These are phyloP conservation scores for Ochromonadaceae sp. DNA, from an alignment of 352 stramenopile genomes.

Conservation along the genomic window DNA sequence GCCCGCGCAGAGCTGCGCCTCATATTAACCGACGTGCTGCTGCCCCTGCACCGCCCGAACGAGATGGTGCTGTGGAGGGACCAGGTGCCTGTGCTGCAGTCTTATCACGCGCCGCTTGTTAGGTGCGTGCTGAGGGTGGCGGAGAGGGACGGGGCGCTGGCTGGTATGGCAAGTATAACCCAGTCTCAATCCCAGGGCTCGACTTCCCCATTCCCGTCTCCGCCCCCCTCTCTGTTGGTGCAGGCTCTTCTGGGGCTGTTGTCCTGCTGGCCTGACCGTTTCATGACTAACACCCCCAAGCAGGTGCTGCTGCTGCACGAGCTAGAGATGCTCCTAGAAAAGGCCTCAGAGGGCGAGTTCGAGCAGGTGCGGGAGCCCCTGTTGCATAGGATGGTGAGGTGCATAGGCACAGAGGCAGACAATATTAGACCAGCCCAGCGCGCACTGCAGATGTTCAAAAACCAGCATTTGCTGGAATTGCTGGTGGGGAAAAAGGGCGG, in stretches of 20 bases:
- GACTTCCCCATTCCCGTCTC: not conserved
- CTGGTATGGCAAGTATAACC: no score
- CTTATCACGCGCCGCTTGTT: slow-evolving; percentile 18
- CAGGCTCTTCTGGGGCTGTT: slow-evolving; percentile 13
- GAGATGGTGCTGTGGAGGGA: slow-evolving; percentile 23
- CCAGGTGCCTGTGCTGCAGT: slow-evolving; percentile 20
- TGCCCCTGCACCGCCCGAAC: slow-evolving; percentile 19
- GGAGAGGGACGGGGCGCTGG: not conserved
- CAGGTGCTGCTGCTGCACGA: slow-evolving; percentile 33
- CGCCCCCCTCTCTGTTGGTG: not conserved
- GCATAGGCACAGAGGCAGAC: slow-evolving; percentile 5
- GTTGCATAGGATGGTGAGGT: not conserved
- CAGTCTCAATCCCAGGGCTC: not conserved
- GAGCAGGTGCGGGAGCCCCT: not conserved
- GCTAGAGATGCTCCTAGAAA: slow-evolving; percentile 24
- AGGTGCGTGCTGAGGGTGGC: slow-evolving; percentile 1
- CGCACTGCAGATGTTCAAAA: slow-evolving; percentile 12
- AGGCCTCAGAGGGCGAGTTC: slow-evolving; percentile 5
- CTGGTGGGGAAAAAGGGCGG: no score
- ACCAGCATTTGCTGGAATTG: not conserved
- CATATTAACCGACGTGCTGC: not conserved
- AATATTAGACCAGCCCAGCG: slow-evolving; percentile 12
- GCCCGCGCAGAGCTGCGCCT: no score
- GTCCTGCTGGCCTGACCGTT: slow-evolving; percentile 23
- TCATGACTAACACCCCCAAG: slow-evolving; percentile 30